Evolutionary conservation across 2,329 filamentous ascomycete genomes (phyloP).

Genomic region (Colletotrichum aenigma): DNA sequence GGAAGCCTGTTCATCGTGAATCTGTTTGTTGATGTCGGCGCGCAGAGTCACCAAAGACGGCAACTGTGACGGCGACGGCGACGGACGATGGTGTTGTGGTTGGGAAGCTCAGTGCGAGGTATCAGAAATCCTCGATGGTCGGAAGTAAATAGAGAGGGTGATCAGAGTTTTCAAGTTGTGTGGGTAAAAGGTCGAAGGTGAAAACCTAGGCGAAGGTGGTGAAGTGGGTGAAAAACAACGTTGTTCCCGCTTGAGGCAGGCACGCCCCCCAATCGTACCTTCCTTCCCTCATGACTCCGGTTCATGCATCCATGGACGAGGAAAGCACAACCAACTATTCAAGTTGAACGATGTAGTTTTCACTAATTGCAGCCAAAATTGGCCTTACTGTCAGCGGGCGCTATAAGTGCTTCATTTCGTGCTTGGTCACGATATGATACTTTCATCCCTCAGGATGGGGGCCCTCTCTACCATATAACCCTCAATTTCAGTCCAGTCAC

Average conservation of each 20-base stretch:
- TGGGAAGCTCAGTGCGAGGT: neutral
- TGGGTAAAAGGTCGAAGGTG: neutral
- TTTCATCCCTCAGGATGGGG: neutral
- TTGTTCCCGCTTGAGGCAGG: neutral
- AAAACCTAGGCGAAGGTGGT: neutral
- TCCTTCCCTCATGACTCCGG: neutral
- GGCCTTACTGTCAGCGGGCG: neutral
- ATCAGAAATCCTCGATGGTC: no score
- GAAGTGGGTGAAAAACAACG: neutral
- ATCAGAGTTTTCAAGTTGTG: neutral
- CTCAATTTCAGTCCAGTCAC: neutral
- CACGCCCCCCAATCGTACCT: neutral
- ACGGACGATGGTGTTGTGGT: neutral
- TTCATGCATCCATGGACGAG: fast-evolving
- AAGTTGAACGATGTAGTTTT: fast-evolving
- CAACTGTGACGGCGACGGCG: neutral
- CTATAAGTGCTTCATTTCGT: neutral
- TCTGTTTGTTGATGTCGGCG: neutral
- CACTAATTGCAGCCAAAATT: fast-evolving
- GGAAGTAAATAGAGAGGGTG: neutral
- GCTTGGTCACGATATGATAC: neutral
- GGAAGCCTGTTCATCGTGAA: neutral
- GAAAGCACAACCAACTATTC: neutral
- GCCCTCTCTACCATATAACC: neutral
- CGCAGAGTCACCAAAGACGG: neutral